Base-by-base conservation (phyloP, 2,329 filamentous ascomycete species). In the Trichoderma endophyticum region DNA sequence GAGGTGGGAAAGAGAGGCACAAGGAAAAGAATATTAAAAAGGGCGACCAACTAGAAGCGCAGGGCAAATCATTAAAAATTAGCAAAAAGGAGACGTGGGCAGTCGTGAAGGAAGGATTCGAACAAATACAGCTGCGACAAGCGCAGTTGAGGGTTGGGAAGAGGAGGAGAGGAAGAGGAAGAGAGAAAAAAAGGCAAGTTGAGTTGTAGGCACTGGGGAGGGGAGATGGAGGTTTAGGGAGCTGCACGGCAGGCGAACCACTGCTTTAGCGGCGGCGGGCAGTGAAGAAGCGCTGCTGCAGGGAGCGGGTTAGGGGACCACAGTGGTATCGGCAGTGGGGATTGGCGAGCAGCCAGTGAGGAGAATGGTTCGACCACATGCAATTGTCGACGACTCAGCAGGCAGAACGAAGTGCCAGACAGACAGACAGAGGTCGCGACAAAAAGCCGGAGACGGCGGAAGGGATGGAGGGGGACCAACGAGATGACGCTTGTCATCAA, bases 11-110 rank as follows among this genome's bases (percentile, higher is more conserved):
- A 26, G 61, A 72, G 54, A 57, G 65, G 51, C 39, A 57, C 21
- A 36, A 18, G 24, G 21, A 26, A 68, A 65, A 34, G 51, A 62
- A 11, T n/a, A 71, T 71, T 64, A 70, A 63, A 57, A 64, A 60
- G 57, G 18, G 43, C 48, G 24, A 48, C 48, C 70, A 56, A 72
- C 71, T 72, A 69, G 67, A 72, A 64, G 70, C 43, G 60, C 39
- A 72, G 71, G 59, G 60, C 51, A 65, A 32, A 34, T 70, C 66
- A 72, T 72, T 72, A 72, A 61, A 66, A 72, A 72, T 72, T 70
- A 72, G 66, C 70, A 68, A 65, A 54, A 59, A 62, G 43, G 56
- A 67, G 39, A 56, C 57, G 70, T 69, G 64, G 24, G 57, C 12
- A 56, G 64, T 71, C 71, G 65, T 72, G 3, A 60, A 65, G 51